These are phyloP conservation scores for Durusdinium trenchii DNA, from an alignment of 73 alveolate genomes.

Conservation along the genomic window DNA sequence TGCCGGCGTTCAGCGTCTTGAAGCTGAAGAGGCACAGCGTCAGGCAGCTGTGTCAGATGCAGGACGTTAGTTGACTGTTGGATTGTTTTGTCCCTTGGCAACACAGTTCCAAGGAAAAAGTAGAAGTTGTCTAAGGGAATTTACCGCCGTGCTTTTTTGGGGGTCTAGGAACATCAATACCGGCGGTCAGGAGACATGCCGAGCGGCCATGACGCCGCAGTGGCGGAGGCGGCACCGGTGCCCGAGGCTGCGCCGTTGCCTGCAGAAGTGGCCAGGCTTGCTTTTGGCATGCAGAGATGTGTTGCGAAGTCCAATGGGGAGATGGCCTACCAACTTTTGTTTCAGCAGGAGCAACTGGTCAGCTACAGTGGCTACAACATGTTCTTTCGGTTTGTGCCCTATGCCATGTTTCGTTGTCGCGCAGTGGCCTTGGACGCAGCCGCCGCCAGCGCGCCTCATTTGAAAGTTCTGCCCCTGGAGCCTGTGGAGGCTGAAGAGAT, in stretches of 20 bases:
- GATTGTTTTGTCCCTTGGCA: no score
- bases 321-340: background rate
- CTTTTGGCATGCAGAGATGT: background rate
- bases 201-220: no score
- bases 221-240: no score
- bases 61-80: background rate
- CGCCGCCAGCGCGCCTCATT: background rate
- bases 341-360: conserved; percentile 29
- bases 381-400: background rate
- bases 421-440: background rate
- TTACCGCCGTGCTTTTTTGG: no score
- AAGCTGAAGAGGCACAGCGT: conserved; percentile 3
- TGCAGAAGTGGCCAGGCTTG: background rate
- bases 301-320: background rate
- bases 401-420: background rate
- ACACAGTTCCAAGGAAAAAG: no score
- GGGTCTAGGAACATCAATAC: no score
- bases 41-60: background rate
- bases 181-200: no score
- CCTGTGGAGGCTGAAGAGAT: background rate
- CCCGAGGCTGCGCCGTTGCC: no score
- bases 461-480: background rate
- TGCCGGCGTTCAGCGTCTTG: background rate
- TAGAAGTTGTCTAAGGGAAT: no score
- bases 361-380: conserved; percentile 7